Evolutionary conservation across 2,329 filamentous ascomycete species (phyloP), one percentile per base, ranked within the genome.

Genomic region (Talaromyces sp.): DNA sequence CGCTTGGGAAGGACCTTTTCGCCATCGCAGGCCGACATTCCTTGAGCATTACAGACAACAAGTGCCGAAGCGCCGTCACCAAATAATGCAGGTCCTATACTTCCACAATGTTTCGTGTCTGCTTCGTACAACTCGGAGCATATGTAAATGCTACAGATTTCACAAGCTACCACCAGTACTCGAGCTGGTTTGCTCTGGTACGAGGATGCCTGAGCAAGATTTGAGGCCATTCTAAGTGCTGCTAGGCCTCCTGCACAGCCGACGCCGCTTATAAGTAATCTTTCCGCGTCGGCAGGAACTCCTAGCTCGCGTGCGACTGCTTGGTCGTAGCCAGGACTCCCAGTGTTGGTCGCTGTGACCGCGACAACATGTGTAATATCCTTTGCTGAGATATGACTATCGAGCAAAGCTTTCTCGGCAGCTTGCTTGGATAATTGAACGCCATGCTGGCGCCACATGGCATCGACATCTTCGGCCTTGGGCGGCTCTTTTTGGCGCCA

Each of bases 291-390:
- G 4, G 20, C 30, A 9, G 43, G 13, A 2, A 46, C 24, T 2
- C 43, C 43, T 11, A 46, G 17, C 30, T 46, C 43, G 19, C 43
- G 43, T 4, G 43, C 43, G 8, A 46, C 43, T 8, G 36, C 22
- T 8, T 46, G 43, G n/a, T 46, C 43, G 24, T 46, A 46, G 0
- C 43, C 43, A 6, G 43, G 43, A n/a, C 43, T 46, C 10, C 43
- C 43, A 13, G 20, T 19, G 16, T 46, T 46, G 5, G 43, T 46
- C 1, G 43, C 30, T 16, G 43, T 46, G 19, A 46, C 43, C 2
- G 43, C 30, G 2, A 46, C 43, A 27, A 46, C 13, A 20, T 46
- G 43, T 16, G 43, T 46, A 9, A 46, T 46, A 4, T 30, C 19
- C 9, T n/a, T 46, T 13, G 19, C 29, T 9, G 22, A 17, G 16